A percentile compares a stretch with the other conserved stretches of the same genome.
Evolutionary conservation across 2,329 filamentous ascomycete species (phyloP).

Genomic region (Diaporthe citri): DNA sequence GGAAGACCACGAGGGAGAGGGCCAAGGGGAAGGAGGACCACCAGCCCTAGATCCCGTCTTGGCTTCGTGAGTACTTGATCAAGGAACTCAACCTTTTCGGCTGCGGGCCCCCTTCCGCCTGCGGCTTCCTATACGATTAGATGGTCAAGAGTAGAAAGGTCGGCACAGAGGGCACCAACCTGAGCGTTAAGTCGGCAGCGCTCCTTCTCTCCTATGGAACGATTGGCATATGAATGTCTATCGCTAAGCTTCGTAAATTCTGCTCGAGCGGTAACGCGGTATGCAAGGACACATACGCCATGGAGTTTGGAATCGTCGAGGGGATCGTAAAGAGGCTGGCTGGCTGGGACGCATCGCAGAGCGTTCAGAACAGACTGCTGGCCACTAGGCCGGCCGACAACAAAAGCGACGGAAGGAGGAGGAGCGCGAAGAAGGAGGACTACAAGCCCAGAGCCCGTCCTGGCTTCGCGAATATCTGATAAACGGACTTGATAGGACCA

Average conservation of each 20-base stretch:
- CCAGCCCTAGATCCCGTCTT: conserved; percentile 24
- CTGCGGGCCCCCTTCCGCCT: conserved; percentile 13
- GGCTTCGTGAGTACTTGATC: conserved; percentile 30
- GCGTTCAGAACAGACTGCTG: neutral
- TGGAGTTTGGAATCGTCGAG: conserved; percentile 26
- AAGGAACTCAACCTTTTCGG: conserved; percentile 29
- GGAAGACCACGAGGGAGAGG: too few species aligned
- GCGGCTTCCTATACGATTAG: conserved; percentile 11
- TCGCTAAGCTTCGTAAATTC: conserved; percentile 7
- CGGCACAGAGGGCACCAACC: neutral
- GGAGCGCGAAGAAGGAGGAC: too few species aligned
- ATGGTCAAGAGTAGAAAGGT: neutral
- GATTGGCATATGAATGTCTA: neutral
- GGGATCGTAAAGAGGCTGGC: neutral
- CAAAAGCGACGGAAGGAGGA: neutral
- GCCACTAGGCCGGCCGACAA: neutral
- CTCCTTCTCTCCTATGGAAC: neutral
- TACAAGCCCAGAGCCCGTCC: too few species aligned
- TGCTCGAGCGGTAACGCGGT: neutral
- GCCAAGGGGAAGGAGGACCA: too few species aligned
- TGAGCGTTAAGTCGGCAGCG: neutral
- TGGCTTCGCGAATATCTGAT: too few species aligned
- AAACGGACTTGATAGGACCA: too few species aligned
- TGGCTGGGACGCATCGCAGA: neutral
- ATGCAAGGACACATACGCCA: neutral